Percentiles rank a stretch among this genome's conserved stretches.
Evolutionary conservation across 1,139 yeast genomes (phyloP).

Genomic region (Saccharomycopsis hybrid): DNA sequence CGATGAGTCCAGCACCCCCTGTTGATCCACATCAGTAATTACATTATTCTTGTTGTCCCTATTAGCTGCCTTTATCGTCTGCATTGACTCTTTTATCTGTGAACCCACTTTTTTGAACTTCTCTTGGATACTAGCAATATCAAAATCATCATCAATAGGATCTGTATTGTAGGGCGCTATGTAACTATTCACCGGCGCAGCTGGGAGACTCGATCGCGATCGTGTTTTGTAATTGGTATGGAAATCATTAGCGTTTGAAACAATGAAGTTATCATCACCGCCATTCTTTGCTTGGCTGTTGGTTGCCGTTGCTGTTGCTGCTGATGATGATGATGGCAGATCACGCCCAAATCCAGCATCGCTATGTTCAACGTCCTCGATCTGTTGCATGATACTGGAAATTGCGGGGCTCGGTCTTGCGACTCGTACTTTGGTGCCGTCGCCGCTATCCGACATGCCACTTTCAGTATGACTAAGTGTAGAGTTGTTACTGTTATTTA

Average conservation of each 20-base stretch:
- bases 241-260: background rate
- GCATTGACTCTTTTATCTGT: background rate
- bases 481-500: background rate
- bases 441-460: background rate
- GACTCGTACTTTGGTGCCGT: background rate
- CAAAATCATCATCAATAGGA: constrained; percentile 1
- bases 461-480: background rate
- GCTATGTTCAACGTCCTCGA: constrained; percentile 6
- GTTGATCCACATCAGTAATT: background rate
- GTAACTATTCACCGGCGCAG: no score
- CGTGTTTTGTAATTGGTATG: background rate
- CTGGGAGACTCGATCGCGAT: background rate
- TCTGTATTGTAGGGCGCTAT: no score
- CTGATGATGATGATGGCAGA: no score
- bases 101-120: constrained; percentile 5
- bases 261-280: background rate
- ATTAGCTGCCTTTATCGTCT: background rate
- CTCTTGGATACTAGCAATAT: background rate
- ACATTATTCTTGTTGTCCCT: background rate
- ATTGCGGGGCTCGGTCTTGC: constrained; percentile 3
- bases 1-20: background rate
- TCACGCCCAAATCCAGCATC: background rate
- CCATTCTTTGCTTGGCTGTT: background rate
- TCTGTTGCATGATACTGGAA: constrained; percentile 6
- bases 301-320: background rate